Evolutionary conservation across 148 eudicot genomes (phyloP), one percentile per base, ranked within the genome.

Genomic region (Nepenthes gracilis): DNA sequence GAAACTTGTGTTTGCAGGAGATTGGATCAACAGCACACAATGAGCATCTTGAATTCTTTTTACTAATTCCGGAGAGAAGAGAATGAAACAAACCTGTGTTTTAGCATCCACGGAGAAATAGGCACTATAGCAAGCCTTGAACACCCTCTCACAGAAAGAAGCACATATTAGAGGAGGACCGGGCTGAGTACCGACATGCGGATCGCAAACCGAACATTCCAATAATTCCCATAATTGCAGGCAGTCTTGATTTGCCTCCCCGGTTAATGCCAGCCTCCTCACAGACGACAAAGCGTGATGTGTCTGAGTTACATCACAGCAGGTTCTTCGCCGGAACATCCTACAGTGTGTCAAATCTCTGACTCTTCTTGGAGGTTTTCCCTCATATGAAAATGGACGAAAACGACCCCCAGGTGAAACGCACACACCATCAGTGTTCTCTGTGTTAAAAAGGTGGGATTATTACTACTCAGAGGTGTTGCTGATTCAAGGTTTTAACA

Each of bases 131-230:
- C 98, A 93, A 70, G 88, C 92, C 69, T 84, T 55, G 58, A 77
- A 86, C 43, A 89, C 67, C 70, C 87, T 79, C 43, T 93, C 87
- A 82, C 96, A 88, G 64, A 93, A 78, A 40, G 96, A 81, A 54
- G 76, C 72, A 67, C 99, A 93, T 51, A 93, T 76, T 58, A 78
- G 43, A 40, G 96, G 99, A 76, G 85, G 95, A 48, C 99, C 96
- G 1, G 78, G 79, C 62, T 82, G 81, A 48, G 83, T 79, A 38
- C 99, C 99, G 58, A 93, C 79, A 66, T 62, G 71, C 45, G 96
- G 96, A 83, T 93, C 89, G 77, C 99, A 93, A 59, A 89, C 78
- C 10, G 99, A 86, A 78, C 99, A 93, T 62, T 88, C 99, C 67
- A 93, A 70, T 32, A 86, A 52, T 70, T 93, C 99, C 99, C 99